Base-by-base conservation (phyloP, 2,329 filamentous ascomycete genomes). In the Exophiala sp. region DNA sequence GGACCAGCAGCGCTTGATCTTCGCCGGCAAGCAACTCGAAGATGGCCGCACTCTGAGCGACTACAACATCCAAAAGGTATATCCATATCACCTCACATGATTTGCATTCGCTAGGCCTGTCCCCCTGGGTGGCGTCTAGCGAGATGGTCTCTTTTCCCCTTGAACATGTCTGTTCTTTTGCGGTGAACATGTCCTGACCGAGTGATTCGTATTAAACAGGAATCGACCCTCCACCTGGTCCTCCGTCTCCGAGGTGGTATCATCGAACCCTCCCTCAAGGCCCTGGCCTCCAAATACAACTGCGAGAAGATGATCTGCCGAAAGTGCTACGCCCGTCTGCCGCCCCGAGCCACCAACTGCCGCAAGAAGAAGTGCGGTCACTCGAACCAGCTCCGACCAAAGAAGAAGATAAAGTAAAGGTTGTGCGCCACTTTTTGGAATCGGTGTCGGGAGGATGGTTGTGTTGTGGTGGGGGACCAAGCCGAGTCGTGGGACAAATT, bases 271-370 rank as follows among this genome's bases (percentile, higher is more conserved):
- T 96, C 90, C 68, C 85, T 97, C 68, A 97, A 97, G 85, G 91
- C 88, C 65, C 85, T 97, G 62, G 91, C 91, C 71, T 90, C 85
- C 80, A 96, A 96, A 83, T 97, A 94, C 84, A 97, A 98, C 86
- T 97, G 91, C 86, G 93, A 97, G 65, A 96, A 96, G 86, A 91
- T 91, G 86, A 95, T 97, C 78, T 97, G 93, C 88, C 91, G 93
- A 82, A 97, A 98, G 87, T 98, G 93, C 86, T 97, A 97, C 78
- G 88, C 93, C 84, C 90, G 91, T 74, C 89, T 97, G 61, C 91
- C 91, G 64, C 91, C 91, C 65, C 88, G 93, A 83, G 93, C 93
- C 68, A 96, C 91, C 82, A 98, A 98, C 87, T 98, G 93, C 88
- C 83, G 90, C 70, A 97, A 97, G 89, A 90, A 90, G 81, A 97